Evolutionary conservation across 495 filamentous ascomycete genomes (phyloP).

Genomic region (Aspergillus olivimuriae): DNA sequence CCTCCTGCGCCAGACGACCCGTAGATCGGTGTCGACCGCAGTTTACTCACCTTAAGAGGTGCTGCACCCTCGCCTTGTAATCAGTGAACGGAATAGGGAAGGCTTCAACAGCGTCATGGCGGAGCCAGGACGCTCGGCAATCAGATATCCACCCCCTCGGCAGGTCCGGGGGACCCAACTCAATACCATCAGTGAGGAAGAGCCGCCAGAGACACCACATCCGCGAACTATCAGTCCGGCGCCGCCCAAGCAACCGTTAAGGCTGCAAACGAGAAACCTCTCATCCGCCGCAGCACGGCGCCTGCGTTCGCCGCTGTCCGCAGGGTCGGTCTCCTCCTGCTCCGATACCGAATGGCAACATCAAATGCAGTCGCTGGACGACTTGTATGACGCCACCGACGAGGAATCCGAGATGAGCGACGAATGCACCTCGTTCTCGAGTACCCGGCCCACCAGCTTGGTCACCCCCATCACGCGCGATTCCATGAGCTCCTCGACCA

Average conservation of each 20-base stretch:
- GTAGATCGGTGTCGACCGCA: slow-evolving; percentile 41
- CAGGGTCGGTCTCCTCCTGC: slow-evolving; percentile 33
- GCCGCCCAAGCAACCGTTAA: slow-evolving; percentile 17
- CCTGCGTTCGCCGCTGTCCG: slow-evolving; percentile 32
- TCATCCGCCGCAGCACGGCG: slow-evolving; percentile 25
- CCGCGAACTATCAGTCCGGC: slow-evolving; percentile 8
- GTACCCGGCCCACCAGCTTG: slow-evolving; percentile 36
- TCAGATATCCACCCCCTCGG: slow-evolving; percentile 54
- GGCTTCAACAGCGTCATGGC: slow-evolving; percentile 44
- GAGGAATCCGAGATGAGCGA: slow-evolving; percentile 56
- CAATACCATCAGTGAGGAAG: slow-evolving; percentile 89
- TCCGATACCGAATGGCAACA: slow-evolving; percentile 42
- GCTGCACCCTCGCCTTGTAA: not conserved
- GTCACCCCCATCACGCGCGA: slow-evolving; percentile 32
- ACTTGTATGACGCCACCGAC: slow-evolving; percentile 77
- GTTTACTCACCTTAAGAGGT: slow-evolving; percentile 31
- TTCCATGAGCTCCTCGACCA: slow-evolving; percentile 34
- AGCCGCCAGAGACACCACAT: slow-evolving; percentile 38
- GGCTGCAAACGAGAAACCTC: slow-evolving; percentile 31
- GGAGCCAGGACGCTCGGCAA: slow-evolving; percentile 52
- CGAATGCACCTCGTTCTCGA: slow-evolving; percentile 38
- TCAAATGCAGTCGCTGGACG: slow-evolving; percentile 59
- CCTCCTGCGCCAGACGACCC: slow-evolving; percentile 15
- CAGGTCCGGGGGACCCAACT: slow-evolving; percentile 65
- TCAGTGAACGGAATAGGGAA: not conserved